Conservation (phyloP, 2,329 filamentous ascomycete species). For the Fusarium dlaminii region DNA sequence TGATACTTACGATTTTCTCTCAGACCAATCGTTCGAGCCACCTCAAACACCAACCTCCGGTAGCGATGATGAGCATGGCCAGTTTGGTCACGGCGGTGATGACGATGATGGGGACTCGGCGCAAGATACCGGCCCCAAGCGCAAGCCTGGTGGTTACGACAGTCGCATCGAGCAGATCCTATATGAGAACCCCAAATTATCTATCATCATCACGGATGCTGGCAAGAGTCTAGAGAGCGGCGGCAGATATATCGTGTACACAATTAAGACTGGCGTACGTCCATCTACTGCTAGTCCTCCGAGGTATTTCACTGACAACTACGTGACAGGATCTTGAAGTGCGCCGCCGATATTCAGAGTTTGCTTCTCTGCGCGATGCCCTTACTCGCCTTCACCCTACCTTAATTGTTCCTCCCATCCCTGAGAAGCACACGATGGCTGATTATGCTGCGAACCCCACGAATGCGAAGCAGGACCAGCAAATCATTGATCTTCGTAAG, state of each 20-base stretch:
- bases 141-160: constrained; percentile 88
- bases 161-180: constrained; percentile 97
- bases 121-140: constrained; percentile 61
- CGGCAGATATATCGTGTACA: constrained; percentile 95
- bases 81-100: constrained; percentile 49
- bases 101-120: constrained; percentile 59
- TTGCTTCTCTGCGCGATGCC: constrained; percentile 88
- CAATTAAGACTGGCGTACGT: constrained; percentile 89
- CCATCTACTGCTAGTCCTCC: background rate
- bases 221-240: constrained; percentile 95
- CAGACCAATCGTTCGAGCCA: constrained; percentile 63
- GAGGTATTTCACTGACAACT: background rate
- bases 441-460: constrained; percentile 98
- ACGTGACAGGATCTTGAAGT: constrained; percentile 85
- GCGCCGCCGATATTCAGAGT: constrained; percentile 94
- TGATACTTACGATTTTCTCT: constrained; percentile 15
- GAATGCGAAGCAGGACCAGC: constrained; percentile 95
- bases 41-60: constrained; percentile 78
- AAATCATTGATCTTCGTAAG: constrained; percentile 96
- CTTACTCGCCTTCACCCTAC: constrained; percentile 93
- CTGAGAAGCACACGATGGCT: constrained; percentile 98
- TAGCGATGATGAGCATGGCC: constrained; percentile 66
- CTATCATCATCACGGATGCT: constrained; percentile 92
- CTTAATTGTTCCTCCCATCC: constrained; percentile 93
- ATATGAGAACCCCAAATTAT: constrained; percentile 90